These are phyloP conservation scores for Pleurotus djamor DNA, from an alignment of 768 basidiomycete genomes.

Conservation along the genomic window DNA sequence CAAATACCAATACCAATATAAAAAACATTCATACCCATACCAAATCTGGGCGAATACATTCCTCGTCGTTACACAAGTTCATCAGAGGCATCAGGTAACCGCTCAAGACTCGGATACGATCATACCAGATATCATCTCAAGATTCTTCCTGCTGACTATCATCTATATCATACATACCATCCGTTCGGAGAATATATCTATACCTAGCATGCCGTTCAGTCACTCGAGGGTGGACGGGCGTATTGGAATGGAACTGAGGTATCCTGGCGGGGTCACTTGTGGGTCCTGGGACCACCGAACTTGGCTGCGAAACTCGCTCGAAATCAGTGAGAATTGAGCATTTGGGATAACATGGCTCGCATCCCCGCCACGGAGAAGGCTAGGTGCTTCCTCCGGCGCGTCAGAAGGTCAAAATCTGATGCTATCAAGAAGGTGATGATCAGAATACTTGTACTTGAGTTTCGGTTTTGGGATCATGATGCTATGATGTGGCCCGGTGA, in stretches of 20 bases:
- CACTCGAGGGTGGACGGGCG: background rate
- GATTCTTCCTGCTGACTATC: no score
- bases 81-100: no score
- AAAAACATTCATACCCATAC: no score
- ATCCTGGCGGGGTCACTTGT: background rate
- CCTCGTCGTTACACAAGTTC: no score
- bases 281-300: background rate
- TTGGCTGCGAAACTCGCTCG: background rate
- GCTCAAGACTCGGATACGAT: no score
- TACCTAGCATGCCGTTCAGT: background rate
- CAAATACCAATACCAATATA: background rate
- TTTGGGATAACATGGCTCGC: background rate
- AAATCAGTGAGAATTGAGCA: background rate
- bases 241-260: background rate
- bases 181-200: background rate
- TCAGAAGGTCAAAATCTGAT: background rate
- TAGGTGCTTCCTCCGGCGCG: background rate
- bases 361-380: background rate
- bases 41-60: no score
- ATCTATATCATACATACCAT: background rate
- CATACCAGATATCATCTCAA: no score
- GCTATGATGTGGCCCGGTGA: no score
- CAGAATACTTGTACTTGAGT: background rate
- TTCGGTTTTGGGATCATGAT: no score
- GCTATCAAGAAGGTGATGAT: background rate